Conservation (phyloP, 139 green algal species). For the Diplosphaera chodatii region DNA sequence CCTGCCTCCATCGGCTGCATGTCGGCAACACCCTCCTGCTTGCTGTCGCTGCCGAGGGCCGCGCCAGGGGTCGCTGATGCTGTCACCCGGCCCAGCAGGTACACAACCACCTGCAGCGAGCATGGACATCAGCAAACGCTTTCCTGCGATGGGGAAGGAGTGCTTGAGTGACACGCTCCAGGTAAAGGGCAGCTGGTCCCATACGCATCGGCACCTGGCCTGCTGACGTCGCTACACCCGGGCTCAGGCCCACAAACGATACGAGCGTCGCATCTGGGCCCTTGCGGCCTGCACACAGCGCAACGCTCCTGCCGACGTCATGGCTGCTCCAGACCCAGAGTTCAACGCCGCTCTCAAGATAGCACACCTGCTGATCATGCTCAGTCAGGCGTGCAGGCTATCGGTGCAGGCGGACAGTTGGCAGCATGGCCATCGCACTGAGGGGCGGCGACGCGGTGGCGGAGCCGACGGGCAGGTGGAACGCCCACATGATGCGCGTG, state of each 20-base stretch:
- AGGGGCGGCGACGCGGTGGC: slow-evolving; percentile 34
- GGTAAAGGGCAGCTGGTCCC: too few species aligned
- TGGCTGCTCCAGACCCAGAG: too few species aligned
- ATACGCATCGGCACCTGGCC: neutral
- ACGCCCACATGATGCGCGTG: slow-evolving; percentile 46
- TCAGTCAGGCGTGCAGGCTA: too few species aligned
- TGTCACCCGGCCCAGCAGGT: slow-evolving; percentile 22
- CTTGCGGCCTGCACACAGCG: neutral
- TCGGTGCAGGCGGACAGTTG: too few species aligned
- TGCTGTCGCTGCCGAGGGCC: neutral
- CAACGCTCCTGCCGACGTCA: too few species aligned
- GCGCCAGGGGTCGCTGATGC: neutral
- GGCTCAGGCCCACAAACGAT: neutral
- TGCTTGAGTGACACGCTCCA: too few species aligned
- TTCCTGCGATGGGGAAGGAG: too few species aligned
- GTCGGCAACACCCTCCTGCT: neutral
- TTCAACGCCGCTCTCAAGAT: too few species aligned
- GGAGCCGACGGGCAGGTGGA: slow-evolving; percentile 68
- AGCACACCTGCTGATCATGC: too few species aligned
- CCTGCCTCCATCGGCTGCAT: neutral
- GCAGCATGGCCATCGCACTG: too few species aligned
- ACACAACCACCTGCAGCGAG: slow-evolving; percentile 23
- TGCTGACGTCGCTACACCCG: neutral
- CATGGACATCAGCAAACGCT: too few species aligned
- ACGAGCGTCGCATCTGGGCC: too few species aligned